Base-by-base conservation (phyloP, 441 rosid genomes). In the Eutrema salsugineum region DNA sequence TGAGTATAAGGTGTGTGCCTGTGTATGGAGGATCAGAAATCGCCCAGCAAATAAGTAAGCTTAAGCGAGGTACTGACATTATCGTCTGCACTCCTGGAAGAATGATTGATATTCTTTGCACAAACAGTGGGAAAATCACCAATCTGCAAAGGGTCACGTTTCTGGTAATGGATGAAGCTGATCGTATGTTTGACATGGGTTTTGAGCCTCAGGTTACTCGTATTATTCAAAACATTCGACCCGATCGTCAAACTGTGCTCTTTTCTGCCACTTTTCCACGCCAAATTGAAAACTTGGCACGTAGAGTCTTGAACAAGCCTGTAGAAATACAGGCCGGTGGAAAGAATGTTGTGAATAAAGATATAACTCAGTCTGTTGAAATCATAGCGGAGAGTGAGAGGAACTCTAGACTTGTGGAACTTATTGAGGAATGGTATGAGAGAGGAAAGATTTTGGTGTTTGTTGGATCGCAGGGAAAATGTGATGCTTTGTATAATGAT, bases 231-330 rank as follows among this genome's bases (percentile, higher is more conserved):
- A 89, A 89, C 75, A 91, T 91, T 66, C 83, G 85, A 28, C 94
- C 97, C 36, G 94, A 86, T 57, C 91, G 86, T 43, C 92, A 91
- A 77, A 91, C 97, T 68, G 91, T 87, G 5, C 86, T 91, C 4
- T 91, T 91, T 66, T 89, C 95, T 74, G 95, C 97, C n/a, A 91
- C 97, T 57, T 89, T 91, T 76, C 97, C 97, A 60, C 88, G 91
- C 4, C 95, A 89, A 80, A 91, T 91, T 62, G 97, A 91, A 78
- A 79, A 81, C 68, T 81, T 87, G 83, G 97, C 95, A 6, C 91
- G 90, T 17, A 82, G 79, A 64, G 93, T 89, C 12, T 67, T 86
- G 81, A 86, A 70, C 78, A 91, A 83, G 65, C 93, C 97, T 43
- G 80, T 89, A 51, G 91, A 84, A 53, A 82, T 91, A 67, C 95